phyloP scores from a whole-genome alignment of 371 early-diverging fungal species.

The Mucor piriformis region DNA sequence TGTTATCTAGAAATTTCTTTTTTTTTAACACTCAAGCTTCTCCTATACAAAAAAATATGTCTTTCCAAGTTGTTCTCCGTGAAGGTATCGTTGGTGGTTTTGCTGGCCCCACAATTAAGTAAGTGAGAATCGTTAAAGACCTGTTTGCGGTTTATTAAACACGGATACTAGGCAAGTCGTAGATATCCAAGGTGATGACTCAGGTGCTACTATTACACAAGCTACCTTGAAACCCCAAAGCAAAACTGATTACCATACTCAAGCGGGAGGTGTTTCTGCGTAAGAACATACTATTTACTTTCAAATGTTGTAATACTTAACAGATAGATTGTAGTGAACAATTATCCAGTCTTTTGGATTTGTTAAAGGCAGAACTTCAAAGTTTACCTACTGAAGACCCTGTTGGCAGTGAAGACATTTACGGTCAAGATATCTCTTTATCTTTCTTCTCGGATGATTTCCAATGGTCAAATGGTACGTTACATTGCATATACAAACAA shows the following conservation, averaged over 20 bases:
- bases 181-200: conserved; percentile 39
- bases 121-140: conserved; percentile 10
- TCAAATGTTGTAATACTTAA: background rate
- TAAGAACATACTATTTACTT: conserved; percentile 20
- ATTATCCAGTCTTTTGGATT: conserved; percentile 5
- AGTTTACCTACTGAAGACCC: conserved; percentile 47
- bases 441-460: conserved; percentile 43
- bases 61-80: conserved; percentile 39
- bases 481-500: background rate
- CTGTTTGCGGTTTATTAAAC: background rate
- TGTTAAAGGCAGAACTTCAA: conserved; percentile 28
- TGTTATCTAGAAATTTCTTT: conserved; percentile 10
- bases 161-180: conserved; percentile 37
- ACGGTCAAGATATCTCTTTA: conserved; percentile 48
- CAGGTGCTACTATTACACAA: conserved; percentile 38
- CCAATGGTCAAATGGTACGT: conserved; percentile 53
- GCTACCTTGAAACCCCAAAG: conserved; percentile 37
- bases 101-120: conserved; percentile 43
- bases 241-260: conserved; percentile 34
- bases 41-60: conserved; percentile 5
- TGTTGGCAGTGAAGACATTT: conserved; percentile 52
- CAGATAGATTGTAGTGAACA: conserved; percentile 12
- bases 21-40: background rate
- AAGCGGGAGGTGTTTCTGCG: conserved; percentile 32
- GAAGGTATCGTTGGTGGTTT: conserved; percentile 53